phyloP scores from a whole-genome alignment of 208 protist species.

The Plasmodiophora brassicae region DNA sequence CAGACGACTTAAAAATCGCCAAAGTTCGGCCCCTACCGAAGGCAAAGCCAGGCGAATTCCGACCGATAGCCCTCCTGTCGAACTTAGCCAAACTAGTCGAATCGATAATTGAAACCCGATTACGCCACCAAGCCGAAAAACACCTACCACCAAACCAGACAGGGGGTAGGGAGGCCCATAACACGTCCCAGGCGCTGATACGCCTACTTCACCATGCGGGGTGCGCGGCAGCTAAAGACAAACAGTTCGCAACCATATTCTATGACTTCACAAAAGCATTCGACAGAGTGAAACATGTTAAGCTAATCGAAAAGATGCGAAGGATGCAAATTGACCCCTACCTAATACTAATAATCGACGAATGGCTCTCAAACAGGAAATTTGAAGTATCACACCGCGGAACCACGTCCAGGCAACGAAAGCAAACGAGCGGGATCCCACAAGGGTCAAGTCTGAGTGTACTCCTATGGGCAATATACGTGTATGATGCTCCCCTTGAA shows the following conservation, averaged over 20 bases:
- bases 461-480: too few relatives aligned
- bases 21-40: not conserved
- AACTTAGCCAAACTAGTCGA: not conserved
- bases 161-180: not conserved
- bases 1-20: not conserved
- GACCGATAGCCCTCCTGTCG: not conserved
- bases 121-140: not conserved
- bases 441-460: constrained; percentile 10
- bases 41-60: not conserved
- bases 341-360: not conserved
- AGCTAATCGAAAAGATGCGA: not conserved
- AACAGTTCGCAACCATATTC: not conserved
- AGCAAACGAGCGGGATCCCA: not conserved
- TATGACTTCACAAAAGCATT: constrained; percentile 18
- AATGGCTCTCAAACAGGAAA: not conserved
- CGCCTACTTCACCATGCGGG: not conserved
- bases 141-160: not conserved
- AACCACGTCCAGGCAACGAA: not conserved
- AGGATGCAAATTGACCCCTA: not conserved
- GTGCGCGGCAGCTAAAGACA: not conserved
- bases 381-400: not conserved
- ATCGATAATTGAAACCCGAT: not conserved
- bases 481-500: too few relatives aligned
- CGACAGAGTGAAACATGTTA: not conserved
- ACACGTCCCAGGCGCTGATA: not conserved